Evolutionary conservation across 257 asterid genomes (phyloP), one percentile per base, ranked within the genome.

Genomic region (Mitragyna speciosa): DNA sequence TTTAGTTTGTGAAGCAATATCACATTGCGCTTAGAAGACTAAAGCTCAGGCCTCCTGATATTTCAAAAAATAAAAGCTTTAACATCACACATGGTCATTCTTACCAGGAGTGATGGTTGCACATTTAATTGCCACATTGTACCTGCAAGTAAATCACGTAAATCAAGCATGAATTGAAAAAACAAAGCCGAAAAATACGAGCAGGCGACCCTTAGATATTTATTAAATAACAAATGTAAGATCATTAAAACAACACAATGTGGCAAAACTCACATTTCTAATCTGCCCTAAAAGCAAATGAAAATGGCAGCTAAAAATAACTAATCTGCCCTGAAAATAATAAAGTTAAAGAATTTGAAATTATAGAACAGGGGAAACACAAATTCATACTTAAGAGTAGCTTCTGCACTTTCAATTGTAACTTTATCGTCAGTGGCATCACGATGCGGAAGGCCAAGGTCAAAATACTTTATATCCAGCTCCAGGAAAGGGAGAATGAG

Each of bases 31-130:
- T 39, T 48, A 22, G 49, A 12, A 39, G 52, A 36, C 43, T 2
- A 70, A 16, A 36, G 52, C 20, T 14, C 24, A 47, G 39, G 39
- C 24, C 26, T 71, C 49, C 49, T 6, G n/a, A 39, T 24, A 26
- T 16, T 22, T 45, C 15, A 30, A 24, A 41, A 52, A 47, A 48
- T 26, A 56, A 12, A 45, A 30, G 48, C 36, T 69, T 49, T 33
- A 33, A 20, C 8, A 43, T 59, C n/a, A 81, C 73, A 78, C 41
- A 66, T 54, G 33, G 51, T 12, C 65, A 61, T 63, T 68, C 70
- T 31, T 86, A 94, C 99, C 99, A 81, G 99, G 98, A 85, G 99
- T 96, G 82, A 96, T 96, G 66, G 99, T 96, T 45, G 98, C 99
- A 81, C 99, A 94, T 92, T 96, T 96, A 71, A 96, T 94, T 11